Conservation (phyloP, 2,329 filamentous ascomycete genomes). For the Hysterium pulicare region DNA sequence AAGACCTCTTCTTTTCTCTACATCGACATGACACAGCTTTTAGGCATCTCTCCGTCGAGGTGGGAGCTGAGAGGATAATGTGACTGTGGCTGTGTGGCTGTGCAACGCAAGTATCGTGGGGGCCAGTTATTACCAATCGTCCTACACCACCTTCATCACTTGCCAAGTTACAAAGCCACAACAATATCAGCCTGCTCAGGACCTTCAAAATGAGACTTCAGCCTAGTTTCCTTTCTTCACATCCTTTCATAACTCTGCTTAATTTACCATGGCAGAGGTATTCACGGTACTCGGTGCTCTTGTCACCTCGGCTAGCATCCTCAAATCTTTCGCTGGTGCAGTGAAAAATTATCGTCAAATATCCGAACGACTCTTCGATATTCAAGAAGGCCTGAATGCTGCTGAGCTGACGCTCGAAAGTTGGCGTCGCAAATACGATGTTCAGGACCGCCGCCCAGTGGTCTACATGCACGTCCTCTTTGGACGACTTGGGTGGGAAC, state of each 20-base stretch:
- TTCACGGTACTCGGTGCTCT: conserved; percentile 15
- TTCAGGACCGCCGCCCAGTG: conserved; percentile 15
- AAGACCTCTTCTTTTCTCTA: neutral
- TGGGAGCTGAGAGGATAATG: neutral
- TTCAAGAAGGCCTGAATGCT: conserved; percentile 17
- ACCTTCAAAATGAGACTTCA: neutral
- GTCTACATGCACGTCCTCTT: conserved; percentile 22
- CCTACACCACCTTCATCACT: neutral
- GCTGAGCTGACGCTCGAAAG: conserved; percentile 17
- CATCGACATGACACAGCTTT: neutral
- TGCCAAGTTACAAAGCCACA: neutral
- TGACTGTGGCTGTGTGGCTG: neutral
- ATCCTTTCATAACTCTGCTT: neutral
- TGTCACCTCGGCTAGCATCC: conserved; percentile 13
- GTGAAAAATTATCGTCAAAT: conserved; percentile 16
- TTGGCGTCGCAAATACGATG: conserved; percentile 23
- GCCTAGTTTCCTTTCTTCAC: neutral
- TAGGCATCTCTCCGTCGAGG: neutral
- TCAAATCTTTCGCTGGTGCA: conserved; percentile 18
- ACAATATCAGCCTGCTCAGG: neutral
- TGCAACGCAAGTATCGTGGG: neutral
- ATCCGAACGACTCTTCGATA: conserved; percentile 22
- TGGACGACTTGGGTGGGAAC: conserved; percentile 17
- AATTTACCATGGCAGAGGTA: conserved; percentile 18
- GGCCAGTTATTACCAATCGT: neutral